Conservation (phyloP, 2,329 filamentous ascomycete species). For the Akanthomyces dipterigenus region DNA sequence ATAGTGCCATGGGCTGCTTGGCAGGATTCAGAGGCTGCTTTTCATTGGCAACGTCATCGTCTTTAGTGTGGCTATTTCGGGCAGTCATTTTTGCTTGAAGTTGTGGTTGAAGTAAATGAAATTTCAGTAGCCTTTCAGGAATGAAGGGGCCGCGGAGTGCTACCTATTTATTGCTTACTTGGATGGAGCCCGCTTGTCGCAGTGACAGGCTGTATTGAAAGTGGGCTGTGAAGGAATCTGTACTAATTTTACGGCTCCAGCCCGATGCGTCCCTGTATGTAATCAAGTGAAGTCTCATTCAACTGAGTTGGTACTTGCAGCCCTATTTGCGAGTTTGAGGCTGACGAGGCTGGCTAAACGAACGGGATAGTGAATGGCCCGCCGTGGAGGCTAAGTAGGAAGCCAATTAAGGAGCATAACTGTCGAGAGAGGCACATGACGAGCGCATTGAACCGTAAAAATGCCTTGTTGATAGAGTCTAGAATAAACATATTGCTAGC, state of each 20-base stretch:
- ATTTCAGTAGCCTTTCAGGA: background rate
- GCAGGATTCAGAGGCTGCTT: background rate
- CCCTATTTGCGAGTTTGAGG: background rate
- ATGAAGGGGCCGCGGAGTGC: background rate
- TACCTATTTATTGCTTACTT: background rate
- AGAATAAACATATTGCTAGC: background rate
- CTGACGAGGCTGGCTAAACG: background rate
- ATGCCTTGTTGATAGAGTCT: background rate
- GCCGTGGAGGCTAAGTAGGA: background rate
- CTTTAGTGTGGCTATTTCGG: background rate
- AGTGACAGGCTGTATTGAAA: background rate
- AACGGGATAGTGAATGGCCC: background rate
- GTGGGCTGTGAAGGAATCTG: background rate
- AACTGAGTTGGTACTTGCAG: background rate
- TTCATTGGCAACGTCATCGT: background rate
- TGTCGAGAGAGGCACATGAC: background rate
- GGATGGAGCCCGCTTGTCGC: background rate
- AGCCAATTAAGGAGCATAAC: background rate
- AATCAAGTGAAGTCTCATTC: too few species aligned
- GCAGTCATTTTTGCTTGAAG: background rate
- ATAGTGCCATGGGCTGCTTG: constrained; percentile 19
- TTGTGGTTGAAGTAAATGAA: background rate
- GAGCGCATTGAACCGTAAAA: background rate
- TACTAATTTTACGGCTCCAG: background rate
- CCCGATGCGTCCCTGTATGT: background rate